These are phyloP conservation scores for Plenodomus biglobosus DNA, from an alignment of 2,329 filamentous ascomycete species.

Conservation along the genomic window DNA sequence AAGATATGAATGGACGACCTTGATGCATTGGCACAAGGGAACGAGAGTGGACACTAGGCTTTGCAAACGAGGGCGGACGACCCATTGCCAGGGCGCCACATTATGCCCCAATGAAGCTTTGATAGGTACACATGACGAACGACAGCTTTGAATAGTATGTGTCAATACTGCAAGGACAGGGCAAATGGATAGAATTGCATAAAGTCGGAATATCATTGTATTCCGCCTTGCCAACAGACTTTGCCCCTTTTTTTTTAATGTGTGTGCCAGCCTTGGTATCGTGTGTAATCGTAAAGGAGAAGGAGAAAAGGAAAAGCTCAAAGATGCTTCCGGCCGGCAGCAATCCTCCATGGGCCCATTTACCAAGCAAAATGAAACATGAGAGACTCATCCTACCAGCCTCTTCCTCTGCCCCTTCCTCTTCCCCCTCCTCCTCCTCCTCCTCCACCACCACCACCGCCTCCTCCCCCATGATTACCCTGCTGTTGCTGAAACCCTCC, in stretches of 20 bases:
- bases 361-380: slow-evolving; percentile 7
- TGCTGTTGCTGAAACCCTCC: slow-evolving; percentile 26
- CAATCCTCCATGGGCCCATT: slow-evolving; percentile 31
- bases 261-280: slow-evolving; percentile 20
- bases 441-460: slow-evolving; percentile 33
- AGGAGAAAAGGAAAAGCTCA: slow-evolving; percentile 21
- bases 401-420: slow-evolving; percentile 28
- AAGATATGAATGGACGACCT: neutral
- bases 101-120: too few relatives aligned
- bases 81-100: too few relatives aligned
- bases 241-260: too few relatives aligned
- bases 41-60: too few relatives aligned
- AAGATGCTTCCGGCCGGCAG: slow-evolving; percentile 2
- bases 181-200: too few relatives aligned
- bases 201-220: too few relatives aligned
- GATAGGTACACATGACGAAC: too few relatives aligned
- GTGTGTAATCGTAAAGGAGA: slow-evolving; percentile 30
- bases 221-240: slow-evolving; percentile 9
- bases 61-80: too few relatives aligned
- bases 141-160: too few relatives aligned
- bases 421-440: slow-evolving; percentile 29
- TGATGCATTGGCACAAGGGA: neutral
- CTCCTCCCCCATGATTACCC: slow-evolving; percentile 33
- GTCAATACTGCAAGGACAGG: too few relatives aligned
- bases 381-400: slow-evolving; percentile 17